Evolutionary conservation across 495 filamentous ascomycete genomes (phyloP).

Genomic region (Wilcoxina mikolae): DNA sequence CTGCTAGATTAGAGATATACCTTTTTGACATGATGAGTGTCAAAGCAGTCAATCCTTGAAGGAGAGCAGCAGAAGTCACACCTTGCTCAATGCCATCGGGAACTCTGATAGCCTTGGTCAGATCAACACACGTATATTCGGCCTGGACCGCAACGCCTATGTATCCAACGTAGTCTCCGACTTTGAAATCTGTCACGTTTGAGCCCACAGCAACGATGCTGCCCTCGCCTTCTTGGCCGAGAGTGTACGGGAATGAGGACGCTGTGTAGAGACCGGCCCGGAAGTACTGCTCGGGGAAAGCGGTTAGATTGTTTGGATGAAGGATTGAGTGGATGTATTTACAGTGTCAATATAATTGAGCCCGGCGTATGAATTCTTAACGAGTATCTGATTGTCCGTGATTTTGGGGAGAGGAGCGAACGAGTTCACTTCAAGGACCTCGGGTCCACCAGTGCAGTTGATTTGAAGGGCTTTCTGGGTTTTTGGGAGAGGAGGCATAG

Average conservation of each 20-base stretch:
- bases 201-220: constrained; percentile 40
- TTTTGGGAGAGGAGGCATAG: constrained; percentile 23
- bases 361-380: constrained; percentile 74
- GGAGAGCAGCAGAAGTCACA: constrained; percentile 49
- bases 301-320: constrained; percentile 23
- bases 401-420: constrained; percentile 62
- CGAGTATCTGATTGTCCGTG: constrained; percentile 56
- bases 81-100: constrained; percentile 48
- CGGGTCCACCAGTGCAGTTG: constrained; percentile 59
- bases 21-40: constrained; percentile 56
- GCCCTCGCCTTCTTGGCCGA: constrained; percentile 72
- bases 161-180: constrained; percentile 54
- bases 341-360: constrained; percentile 76
- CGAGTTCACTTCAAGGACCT: constrained; percentile 61
- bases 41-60: constrained; percentile 80
- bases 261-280: constrained; percentile 72
- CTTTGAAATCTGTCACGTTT: constrained; percentile 32
- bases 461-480: constrained; percentile 31
- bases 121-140: constrained; percentile 53
- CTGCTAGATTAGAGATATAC: background rate
- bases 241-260: constrained; percentile 54
- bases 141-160: constrained; percentile 52
- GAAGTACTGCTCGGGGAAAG: constrained; percentile 46
- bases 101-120: constrained; percentile 44
- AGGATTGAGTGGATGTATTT: background rate